Conservation (phyloP, 2,329 filamentous ascomycete genomes). For the Ophidiomyces ophidiicola region DNA sequence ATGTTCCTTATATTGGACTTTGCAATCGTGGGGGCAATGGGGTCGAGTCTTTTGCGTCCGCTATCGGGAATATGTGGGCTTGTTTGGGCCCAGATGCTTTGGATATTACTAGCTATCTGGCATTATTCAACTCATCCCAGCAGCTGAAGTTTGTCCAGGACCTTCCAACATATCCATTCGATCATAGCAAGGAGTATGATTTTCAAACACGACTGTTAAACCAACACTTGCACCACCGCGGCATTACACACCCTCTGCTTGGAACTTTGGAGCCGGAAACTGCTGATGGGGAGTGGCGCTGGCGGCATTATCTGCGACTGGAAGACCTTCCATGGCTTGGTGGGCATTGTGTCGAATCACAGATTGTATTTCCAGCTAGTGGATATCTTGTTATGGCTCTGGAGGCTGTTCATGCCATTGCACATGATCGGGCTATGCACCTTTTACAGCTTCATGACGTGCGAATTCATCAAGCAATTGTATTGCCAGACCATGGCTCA, state of each 20-base stretch:
- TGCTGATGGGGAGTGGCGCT: slow-evolving; percentile 17
- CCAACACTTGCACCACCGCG: neutral
- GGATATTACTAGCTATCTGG: slow-evolving; percentile 5
- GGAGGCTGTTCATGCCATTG: slow-evolving; percentile 16
- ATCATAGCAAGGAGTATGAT: slow-evolving; percentile 15
- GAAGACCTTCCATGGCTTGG: slow-evolving; percentile 23
- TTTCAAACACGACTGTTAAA: slow-evolving; percentile 15
- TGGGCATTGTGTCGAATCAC: slow-evolving; percentile 22
- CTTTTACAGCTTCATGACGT: slow-evolving; percentile 17
- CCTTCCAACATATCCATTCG: slow-evolving; percentile 16
- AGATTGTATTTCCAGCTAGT: slow-evolving; percentile 23
- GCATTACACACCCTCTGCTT: slow-evolving; percentile 15
- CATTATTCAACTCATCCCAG: neutral
- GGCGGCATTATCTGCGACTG: slow-evolving; percentile 20
- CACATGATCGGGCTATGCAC: slow-evolving; percentile 4
- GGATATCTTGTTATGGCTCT: slow-evolving; percentile 19
- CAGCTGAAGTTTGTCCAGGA: slow-evolving; percentile 3
- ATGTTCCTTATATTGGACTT: slow-evolving; percentile 13
- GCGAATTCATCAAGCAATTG: slow-evolving; percentile 19
- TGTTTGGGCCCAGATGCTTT: slow-evolving; percentile 1
- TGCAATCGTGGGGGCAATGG: slow-evolving; percentile 15
- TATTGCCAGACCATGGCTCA: slow-evolving; percentile 3
- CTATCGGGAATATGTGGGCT: slow-evolving; percentile 10
- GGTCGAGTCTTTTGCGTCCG: slow-evolving; percentile 11
- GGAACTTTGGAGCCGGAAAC: slow-evolving; percentile 13